Base-by-base conservation (phyloP, 2,329 filamentous ascomycete genomes). In the Cercospora sp. region DNA sequence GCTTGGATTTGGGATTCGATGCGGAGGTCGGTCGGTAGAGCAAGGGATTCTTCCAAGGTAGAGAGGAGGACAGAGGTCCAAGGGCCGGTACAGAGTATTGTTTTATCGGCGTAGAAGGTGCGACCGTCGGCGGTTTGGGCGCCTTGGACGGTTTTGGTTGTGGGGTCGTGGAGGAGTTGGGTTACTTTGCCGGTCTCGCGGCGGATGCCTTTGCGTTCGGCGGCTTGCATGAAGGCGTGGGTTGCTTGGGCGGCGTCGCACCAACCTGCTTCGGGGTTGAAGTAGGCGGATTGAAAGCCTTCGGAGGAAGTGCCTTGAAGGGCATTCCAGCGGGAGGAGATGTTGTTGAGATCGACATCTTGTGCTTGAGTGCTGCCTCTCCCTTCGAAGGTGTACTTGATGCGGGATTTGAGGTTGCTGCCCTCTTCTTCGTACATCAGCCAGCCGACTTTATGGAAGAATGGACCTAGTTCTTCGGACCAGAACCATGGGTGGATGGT, bases 371-470 rank as follows among this genome's bases (percentile, higher is more conserved):
- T 76, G 13, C 67, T 70, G 3, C 82, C 82, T 28, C 85, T 78
- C 36, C 79, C 76, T 67, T 80, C 78, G 74, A 88, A 87, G 66
- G 88, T 87, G 65, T 82, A 76, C n/a, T 85, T 80, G 3, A 84
- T 84, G 66, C 86, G 81, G 51, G 83, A 79, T 66, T 81, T 79
- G 28, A 73, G 65, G 13, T 65, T 66, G 57, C 69, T 71, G 23
- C 71, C 71, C 3, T 75, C 79, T 42, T 79, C 82, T 60, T 85
- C 81, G 70, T 83, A 84, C 75, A 87, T 84, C 78, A 82, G 86
- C 79, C 89, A 86, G 0, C 88, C 88, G 0, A 84, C 86, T 74
- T 87, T 83, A 74, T 89, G 85, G 73, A 88, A 90, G 63, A 83
- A 85, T 2, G 66, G 67, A 31, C 75, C 69, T 0, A 79, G 70